Base-by-base conservation (phyloP, 495 filamentous ascomycete genomes). In the Emericellopsis terricola region DNA sequence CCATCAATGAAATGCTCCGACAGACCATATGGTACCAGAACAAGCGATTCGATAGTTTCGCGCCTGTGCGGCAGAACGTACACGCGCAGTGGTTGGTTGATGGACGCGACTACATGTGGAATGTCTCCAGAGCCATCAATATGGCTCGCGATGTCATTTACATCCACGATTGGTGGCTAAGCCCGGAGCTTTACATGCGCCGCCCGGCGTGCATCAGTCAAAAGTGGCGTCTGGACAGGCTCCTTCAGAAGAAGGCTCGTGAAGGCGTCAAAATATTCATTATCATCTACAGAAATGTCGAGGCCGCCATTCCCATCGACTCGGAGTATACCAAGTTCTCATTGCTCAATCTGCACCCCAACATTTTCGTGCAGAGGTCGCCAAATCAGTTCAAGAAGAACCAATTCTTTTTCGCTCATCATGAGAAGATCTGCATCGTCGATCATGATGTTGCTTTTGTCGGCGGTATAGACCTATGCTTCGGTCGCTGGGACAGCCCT, bases 361-460 rank as follows among this genome's bases (percentile, higher is more conserved):
- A 99, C 46, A 69, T 99, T 39, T 91, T 92, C 47, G 85, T 99
- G 7, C 82, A 96, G 45, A 68, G 89, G 44, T 94, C 85, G 2
- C 89, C 89, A 1, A 94, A 99, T 43, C 89, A 99, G 50, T 84
- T 94, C 52, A 76, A 89, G 38, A 93, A 99, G 58, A 93, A 93
- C 40, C 92, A 91, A n/a, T 99, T 99, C 57, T 99, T 96, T 60
- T 99, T 89, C 69, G 89, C 89, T 16, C 89, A 99, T 49, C 89
- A 99, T 51, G 89, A 99, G 52, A 99, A 99, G 49, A 67, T 99
- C 8, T 82, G 82, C 43, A 73, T 99, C 30, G 79, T 99, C 19
- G 89, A 99, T 49, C 87, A 99, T 49, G 89, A 84, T 24, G 68
- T 99, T 31, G 89, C 89, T 19, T 99, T 99, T 46, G 73, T 94